These are phyloP conservation scores for Ceratocystis diversiconidia DNA, from an alignment of 2,329 filamentous ascomycete species.

Conservation along the genomic window DNA sequence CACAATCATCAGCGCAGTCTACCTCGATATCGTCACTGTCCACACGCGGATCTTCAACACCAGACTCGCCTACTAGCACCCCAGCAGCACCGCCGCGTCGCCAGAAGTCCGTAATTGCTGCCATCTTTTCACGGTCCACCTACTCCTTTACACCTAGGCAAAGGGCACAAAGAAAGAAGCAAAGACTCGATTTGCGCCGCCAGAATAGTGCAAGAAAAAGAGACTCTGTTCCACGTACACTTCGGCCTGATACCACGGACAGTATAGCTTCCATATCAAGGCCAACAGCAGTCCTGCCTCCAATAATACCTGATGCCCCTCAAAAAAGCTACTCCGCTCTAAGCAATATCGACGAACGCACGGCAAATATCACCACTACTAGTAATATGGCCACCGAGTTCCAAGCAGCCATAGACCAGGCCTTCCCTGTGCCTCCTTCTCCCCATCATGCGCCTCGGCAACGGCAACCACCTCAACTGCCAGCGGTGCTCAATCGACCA, in stretches of 20 bases:
- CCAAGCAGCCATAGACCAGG: slow-evolving; percentile 6
- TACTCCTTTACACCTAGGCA: slow-evolving; percentile 7
- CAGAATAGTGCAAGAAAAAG: not conserved
- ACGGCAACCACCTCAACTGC: not conserved
- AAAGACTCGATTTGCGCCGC: not conserved
- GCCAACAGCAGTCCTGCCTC: not conserved
- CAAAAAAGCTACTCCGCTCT: not conserved
- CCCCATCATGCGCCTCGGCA: not conserved
- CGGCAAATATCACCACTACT: not conserved
- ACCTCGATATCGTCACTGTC: slow-evolving; percentile 5
- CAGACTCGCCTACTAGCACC: slow-evolving; percentile 6
- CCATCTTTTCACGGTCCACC: slow-evolving; percentile 13
- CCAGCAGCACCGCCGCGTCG: slow-evolving; percentile 11
- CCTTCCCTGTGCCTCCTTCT: not conserved
- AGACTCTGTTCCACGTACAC: not conserved
- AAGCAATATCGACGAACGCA: slow-evolving; percentile 8
- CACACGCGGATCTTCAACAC: slow-evolving; percentile 5
- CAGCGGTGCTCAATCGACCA: slow-evolving; percentile 26
- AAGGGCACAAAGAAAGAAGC: slow-evolving; percentile 11
- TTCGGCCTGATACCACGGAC: not conserved
- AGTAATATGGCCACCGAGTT: slow-evolving; percentile 5
- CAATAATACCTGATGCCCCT: not conserved
- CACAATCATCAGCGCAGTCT: slow-evolving; percentile 5
- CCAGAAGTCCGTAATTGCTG: slow-evolving; percentile 11
- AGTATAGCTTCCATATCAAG: not conserved